These are phyloP conservation scores for Millerago galiae DNA, from an alignment of 805 yeast genomes.

Conservation along the genomic window DNA sequence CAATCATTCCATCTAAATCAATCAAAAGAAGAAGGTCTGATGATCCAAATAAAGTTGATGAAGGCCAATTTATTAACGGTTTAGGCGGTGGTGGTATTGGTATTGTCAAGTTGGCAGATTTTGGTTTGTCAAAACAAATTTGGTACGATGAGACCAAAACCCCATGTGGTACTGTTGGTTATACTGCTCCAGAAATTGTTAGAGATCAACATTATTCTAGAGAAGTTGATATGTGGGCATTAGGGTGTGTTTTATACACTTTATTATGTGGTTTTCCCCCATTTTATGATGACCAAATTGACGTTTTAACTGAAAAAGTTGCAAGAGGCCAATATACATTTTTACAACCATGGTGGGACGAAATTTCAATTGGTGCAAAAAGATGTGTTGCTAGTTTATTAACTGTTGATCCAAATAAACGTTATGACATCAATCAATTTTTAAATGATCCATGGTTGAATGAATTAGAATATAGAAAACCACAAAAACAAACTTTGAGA, in stretches of 20 bases:
- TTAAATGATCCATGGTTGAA: conserved; percentile 66
- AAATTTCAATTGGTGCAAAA: conserved; percentile 65
- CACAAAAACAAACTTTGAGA: conserved; percentile 12
- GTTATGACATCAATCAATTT: conserved; percentile 64
- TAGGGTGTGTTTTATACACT: conserved; percentile 66
- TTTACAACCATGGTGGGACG: conserved; percentile 86
- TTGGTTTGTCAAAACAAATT: conserved; percentile 60
- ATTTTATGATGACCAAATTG: conserved; percentile 60
- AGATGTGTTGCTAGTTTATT: conserved; percentile 58
- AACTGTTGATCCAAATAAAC: conserved; percentile 59
- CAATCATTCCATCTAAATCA: conserved; percentile 11
- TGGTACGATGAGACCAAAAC: conserved; percentile 49
- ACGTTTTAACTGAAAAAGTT: conserved; percentile 62
- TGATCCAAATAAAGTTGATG: conserved; percentile 54
- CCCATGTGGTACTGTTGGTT: conserved; percentile 74
- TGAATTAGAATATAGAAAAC: conserved; percentile 18
- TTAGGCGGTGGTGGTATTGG: conserved; percentile 65
- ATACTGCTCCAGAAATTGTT: conserved; percentile 69
- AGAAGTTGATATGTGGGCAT: conserved; percentile 68
- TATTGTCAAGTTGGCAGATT: conserved; percentile 58
- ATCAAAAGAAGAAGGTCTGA: conserved; percentile 40
- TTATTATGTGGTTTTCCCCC: conserved; percentile 72
- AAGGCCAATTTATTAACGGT: conserved; percentile 46
- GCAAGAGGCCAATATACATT: conserved; percentile 69
- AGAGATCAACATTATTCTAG: conserved; percentile 54